Conservation (phyloP, 1,139 yeast genomes). For the Taphrina deformans region DNA sequence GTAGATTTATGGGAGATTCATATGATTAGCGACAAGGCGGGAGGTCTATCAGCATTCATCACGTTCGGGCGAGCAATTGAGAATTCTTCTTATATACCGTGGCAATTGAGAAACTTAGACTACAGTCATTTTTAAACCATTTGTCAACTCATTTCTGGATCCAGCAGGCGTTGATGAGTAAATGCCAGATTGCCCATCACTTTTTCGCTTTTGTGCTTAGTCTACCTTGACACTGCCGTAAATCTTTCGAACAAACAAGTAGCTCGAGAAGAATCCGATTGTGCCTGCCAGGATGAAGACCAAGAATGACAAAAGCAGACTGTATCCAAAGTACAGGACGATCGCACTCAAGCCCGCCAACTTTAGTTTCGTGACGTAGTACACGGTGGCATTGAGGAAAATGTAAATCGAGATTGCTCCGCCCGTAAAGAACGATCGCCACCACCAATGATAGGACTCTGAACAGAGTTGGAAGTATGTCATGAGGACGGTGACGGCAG, state of each 20-base stretch:
- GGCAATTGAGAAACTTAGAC: neutral
- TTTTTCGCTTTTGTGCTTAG: neutral
- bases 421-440: constrained; percentile 86
- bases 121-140: neutral
- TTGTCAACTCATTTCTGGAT: neutral
- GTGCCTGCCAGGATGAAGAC: constrained; percentile 85
- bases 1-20: neutral
- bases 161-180: too few species aligned
- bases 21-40: neutral
- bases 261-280: constrained; percentile 75
- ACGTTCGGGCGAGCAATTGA: neutral
- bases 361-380: constrained; percentile 53
- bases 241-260: constrained; percentile 65
- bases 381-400: constrained; percentile 74
- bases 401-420: constrained; percentile 88
- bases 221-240: constrained; percentile 16
- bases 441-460: constrained; percentile 89
- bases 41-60: neutral
- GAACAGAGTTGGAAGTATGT: constrained; percentile 82
- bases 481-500: constrained; percentile 75
- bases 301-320: constrained; percentile 65
- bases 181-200: neutral
- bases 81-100: neutral
- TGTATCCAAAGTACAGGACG: constrained; percentile 83
- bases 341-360: constrained; percentile 76